Percentiles rank a stretch among this genome's conserved stretches.
phyloP scores from a whole-genome alignment of 495 filamentous ascomycete genomes.

The Penicillium roqueforti region DNA sequence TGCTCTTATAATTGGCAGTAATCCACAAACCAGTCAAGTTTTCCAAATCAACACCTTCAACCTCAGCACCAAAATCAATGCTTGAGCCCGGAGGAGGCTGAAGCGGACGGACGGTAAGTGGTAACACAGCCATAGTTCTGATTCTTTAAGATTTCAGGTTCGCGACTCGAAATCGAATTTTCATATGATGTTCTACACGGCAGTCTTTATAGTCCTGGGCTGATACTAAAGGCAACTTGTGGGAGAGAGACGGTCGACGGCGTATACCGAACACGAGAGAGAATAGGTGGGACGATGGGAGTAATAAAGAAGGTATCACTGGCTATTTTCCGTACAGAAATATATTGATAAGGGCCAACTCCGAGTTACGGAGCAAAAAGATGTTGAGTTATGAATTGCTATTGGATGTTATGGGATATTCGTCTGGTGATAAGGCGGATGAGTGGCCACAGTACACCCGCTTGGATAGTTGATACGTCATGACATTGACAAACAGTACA shows the following conservation, averaged over 20 bases:
- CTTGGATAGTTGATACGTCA: background rate
- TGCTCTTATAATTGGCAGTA: background rate
- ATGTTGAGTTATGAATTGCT: background rate
- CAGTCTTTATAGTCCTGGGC: background rate
- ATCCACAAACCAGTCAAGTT: slow-evolving; percentile 46
- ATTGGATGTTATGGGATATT: background rate
- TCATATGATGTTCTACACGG: background rate
- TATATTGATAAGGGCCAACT: background rate
- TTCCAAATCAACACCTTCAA: slow-evolving; percentile 55
- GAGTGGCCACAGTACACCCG: background rate
- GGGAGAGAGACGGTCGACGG: slow-evolving; percentile 16
- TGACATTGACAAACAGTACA: background rate
- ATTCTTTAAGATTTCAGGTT: background rate
- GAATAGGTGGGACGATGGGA: background rate
- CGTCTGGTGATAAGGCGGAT: slow-evolving; percentile 4
- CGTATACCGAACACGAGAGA: slow-evolving; percentile 9
- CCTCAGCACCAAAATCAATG: slow-evolving; percentile 56
- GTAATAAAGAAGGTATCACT: background rate
- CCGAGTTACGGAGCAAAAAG: background rate
- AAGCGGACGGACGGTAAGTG: slow-evolving; percentile 35
- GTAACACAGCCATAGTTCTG: slow-evolving; percentile 18
- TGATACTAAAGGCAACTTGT: background rate
- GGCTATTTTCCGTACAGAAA: background rate
- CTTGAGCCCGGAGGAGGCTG: slow-evolving; percentile 42
- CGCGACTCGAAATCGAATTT: background rate